Base-by-base conservation (phyloP, 176 grass and related monocot genomes). In the Carex scoparia region DNA sequence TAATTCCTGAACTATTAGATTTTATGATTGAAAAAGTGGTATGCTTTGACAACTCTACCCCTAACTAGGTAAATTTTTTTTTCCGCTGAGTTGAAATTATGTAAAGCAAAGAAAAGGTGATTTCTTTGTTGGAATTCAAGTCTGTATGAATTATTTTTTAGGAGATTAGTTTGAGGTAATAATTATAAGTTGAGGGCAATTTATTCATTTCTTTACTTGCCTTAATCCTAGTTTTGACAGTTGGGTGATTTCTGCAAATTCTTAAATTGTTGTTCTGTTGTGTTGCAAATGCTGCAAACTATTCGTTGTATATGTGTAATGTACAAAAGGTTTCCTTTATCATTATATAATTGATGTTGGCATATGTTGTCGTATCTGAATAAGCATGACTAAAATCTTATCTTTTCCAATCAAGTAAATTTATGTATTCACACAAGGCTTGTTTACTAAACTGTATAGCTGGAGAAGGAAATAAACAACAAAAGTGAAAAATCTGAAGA, bases 401-500 rank as follows among this genome's bases (percentile, higher is more conserved):
- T 57, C 6, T 78, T 55, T 78, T 12, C 16, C 51, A 78, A 78
- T 76, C 46, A 31, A 76, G 38, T 83, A 49, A 65, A 62, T 62
- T 16, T 54, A 31, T 54, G 16, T 79, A 69, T 63, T 83, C 27
- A 83, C 28, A 76, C 81, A 81, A 85, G 53, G 35, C 46, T 64
- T 85, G 42, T 67, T 88, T 88, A 37, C 48, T 51, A 11, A 51
- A 51, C 54, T 72, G 69, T 89, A 57, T 66, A 88, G 81, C 91
- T 95, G 86, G 86, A 95, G 73, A 84, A 5, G 19, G 18, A 78
- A 89, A 32, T 31, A 18, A 64, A 67, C 68, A 87, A 74, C 88
- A 51, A 75, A 89, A 88, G 74, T 76, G 88, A 88, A 87, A 81
- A 53, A 28, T 37, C 61, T 23, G 85, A 90, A 60, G 81, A 92